These are phyloP conservation scores for Halophytophthora batemanensis DNA, from an alignment of 352 stramenopile genomes.

Conservation along the genomic window DNA sequence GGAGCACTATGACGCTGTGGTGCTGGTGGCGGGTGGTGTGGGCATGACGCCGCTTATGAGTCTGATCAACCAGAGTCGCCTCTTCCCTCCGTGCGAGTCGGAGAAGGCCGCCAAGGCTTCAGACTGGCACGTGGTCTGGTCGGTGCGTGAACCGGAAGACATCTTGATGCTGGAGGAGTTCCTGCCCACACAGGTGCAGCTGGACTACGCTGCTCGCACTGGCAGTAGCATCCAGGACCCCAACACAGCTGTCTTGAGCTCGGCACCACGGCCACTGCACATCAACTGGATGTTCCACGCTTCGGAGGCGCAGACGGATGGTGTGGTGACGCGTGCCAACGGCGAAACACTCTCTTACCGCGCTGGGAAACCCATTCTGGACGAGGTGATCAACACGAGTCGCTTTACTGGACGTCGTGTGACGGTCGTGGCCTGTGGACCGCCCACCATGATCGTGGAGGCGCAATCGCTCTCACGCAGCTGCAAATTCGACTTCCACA, in stretches of 20 bases:
- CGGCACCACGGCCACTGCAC: constrained; percentile 24
- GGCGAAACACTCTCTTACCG: constrained; percentile 56
- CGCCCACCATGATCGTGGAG: constrained; percentile 66
- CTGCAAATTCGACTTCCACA: constrained; percentile 80
- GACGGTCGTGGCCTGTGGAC: constrained; percentile 70
- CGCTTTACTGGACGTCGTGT: constrained; percentile 56
- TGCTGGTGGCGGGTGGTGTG: constrained; percentile 69
- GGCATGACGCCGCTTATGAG: constrained; percentile 79
- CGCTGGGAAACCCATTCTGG: constrained; percentile 52
- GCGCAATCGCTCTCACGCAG: constrained; percentile 59
- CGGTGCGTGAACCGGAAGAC: constrained; percentile 50
- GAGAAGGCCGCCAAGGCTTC: constrained; percentile 25
- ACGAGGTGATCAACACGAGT: constrained; percentile 69
- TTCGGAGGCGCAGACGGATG: constrained; percentile 43
- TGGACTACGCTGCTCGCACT: constrained; percentile 29
- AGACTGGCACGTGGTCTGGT: constrained; percentile 66
- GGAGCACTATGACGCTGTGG: constrained; percentile 58
- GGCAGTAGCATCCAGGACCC: constrained; percentile 42
- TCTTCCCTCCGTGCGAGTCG: constrained; percentile 24
- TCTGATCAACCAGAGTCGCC: constrained; percentile 63
- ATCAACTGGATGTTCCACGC: constrained; percentile 66
- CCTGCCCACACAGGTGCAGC: constrained; percentile 45
- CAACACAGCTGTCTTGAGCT: constrained; percentile 31
- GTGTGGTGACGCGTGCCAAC: constrained; percentile 42
- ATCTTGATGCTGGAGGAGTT: constrained; percentile 76